Evolutionary conservation across 768 basidiomycete species (phyloP).

Genomic region (Rhodosporidiobolus sp.): DNA sequence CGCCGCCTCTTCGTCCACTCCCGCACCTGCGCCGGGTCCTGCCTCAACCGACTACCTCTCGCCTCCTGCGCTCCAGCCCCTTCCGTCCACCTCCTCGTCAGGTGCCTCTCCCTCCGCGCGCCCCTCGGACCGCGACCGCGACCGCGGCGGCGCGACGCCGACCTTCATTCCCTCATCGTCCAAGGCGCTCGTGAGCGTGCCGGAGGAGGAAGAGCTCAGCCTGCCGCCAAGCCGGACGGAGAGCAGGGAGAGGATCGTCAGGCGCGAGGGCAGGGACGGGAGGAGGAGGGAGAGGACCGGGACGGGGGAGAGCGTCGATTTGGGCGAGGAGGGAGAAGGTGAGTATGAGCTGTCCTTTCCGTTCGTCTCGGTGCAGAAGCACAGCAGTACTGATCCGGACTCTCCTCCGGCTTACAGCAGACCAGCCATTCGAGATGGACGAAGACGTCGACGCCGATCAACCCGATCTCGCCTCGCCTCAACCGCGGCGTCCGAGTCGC

Average conservation of each 20-base stretch:
- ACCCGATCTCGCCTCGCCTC: constrained; percentile 13
- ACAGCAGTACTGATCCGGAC: no score
- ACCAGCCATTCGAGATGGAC: constrained; percentile 37
- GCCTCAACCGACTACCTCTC: no score
- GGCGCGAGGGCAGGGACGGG: background rate
- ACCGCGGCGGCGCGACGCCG: constrained; percentile 9
- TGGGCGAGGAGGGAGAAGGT: constrained; percentile 7
- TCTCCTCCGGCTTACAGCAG: no score
- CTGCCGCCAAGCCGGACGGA: constrained; percentile 4
- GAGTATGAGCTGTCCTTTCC: background rate
- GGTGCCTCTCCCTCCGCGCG: no score
- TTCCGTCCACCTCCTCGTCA: no score
- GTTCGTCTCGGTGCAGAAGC: no score
- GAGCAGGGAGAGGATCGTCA: background rate
- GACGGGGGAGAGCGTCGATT: background rate
- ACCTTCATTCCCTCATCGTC: constrained; percentile 3
- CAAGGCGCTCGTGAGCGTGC: constrained; percentile 26
- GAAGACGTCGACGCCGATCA: constrained; percentile 34
- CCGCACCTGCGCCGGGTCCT: background rate
- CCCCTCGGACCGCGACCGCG: no score
- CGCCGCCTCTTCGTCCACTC: background rate
- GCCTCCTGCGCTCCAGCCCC: no score
- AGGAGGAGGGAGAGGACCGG: background rate
- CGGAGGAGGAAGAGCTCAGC: constrained; percentile 33
- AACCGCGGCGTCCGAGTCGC: background rate